Evolutionary conservation across 805 yeast genomes (phyloP).

Genomic region (Ogataea methylovora): DNA sequence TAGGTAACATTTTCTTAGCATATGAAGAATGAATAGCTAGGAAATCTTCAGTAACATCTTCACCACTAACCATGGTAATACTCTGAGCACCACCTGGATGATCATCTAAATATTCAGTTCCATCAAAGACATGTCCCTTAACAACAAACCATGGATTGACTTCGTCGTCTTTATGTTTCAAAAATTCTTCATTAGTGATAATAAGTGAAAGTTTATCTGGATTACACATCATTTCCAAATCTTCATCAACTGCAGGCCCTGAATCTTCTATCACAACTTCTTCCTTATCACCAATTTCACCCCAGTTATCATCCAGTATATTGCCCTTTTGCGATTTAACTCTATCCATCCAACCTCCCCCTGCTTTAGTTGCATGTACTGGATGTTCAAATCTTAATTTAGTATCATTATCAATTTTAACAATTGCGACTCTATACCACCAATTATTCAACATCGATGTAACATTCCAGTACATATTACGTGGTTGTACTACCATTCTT

Average conservation of each 20-base stretch:
- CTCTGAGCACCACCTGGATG: constrained; percentile 25
- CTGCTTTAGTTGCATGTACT: constrained; percentile 13
- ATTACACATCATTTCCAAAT: constrained; percentile 20
- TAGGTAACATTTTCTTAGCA: constrained; percentile 18
- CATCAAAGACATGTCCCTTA: constrained; percentile 28
- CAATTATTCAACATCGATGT: constrained; percentile 29
- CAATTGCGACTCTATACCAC: constrained; percentile 28
- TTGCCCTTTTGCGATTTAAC: constrained; percentile 26
- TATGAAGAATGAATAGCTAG: constrained; percentile 26
- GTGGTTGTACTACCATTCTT: constrained; percentile 27
- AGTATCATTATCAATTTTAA: constrained; percentile 5
- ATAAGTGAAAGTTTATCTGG: constrained; percentile 15
- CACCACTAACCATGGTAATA: constrained; percentile 19
- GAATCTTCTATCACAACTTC: background rate
- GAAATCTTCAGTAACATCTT: constrained; percentile 25
- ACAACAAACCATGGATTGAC: constrained; percentile 23
- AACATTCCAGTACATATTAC: constrained; percentile 31
- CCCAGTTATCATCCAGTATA: constrained; percentile 23
- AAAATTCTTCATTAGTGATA: constrained; percentile 13
- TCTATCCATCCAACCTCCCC: constrained; percentile 31
- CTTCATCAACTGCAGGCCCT: constrained; percentile 16
- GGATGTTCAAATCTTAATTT: constrained; percentile 21
- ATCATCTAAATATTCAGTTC: constrained; percentile 24
- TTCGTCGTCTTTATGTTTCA: constrained; percentile 9
- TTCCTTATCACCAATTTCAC: constrained; percentile 14